Evolutionary conservation across 129 eudicot species (phyloP), one percentile per base, ranked within the genome.

Genomic region (Centrapalus pauciflorus): DNA sequence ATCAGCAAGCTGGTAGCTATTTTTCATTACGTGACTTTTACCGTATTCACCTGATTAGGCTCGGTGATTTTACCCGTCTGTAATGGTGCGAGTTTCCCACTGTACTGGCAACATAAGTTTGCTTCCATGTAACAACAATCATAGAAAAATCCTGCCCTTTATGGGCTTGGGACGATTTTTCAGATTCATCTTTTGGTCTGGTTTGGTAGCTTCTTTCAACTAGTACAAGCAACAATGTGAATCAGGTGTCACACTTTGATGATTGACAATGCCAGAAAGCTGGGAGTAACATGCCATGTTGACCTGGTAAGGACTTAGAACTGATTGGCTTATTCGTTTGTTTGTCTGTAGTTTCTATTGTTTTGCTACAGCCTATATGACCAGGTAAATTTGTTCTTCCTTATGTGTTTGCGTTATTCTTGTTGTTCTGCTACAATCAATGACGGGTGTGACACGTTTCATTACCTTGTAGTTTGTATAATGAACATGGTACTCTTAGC

Each of bases 221-320:
- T 72, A 41, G 43, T 72, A 27, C 55, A 34, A 55, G 65, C 64
- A 25, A 72, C 57, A 62, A 19, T 70, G 35, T 40, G 55, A 14
- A 27, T 73, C 72, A 64, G 49, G 65, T 52, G 56, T 62, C n/a
- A n/a, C n/a, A n/a, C n/a, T n/a, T n/a, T n/a, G n/a, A n/a, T n/a
- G n/a, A n/a, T 62, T 51, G 13, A 25, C 70, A 28, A 27, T 4
- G 45, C 64, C 55, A 34, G 61, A 54, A n/a, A 46, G 52, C 55
- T 35, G 37, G 11, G 1, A n/a, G n/a, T n/a, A n/a, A n/a, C n/a
- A n/a, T n/a, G n/a, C n/a, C n/a, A n/a, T n/a, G n/a, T 33, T 66
- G 27, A 46, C 23, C 17, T 55, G 56, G 55, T 58, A 61, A 67
- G 24, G 4, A 52, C 25, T 4, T 38, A 62, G 1, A 37, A 23